Conservation (phyloP, 768 basidiomycete genomes). For the Tylopilus vinaceipallidus region DNA sequence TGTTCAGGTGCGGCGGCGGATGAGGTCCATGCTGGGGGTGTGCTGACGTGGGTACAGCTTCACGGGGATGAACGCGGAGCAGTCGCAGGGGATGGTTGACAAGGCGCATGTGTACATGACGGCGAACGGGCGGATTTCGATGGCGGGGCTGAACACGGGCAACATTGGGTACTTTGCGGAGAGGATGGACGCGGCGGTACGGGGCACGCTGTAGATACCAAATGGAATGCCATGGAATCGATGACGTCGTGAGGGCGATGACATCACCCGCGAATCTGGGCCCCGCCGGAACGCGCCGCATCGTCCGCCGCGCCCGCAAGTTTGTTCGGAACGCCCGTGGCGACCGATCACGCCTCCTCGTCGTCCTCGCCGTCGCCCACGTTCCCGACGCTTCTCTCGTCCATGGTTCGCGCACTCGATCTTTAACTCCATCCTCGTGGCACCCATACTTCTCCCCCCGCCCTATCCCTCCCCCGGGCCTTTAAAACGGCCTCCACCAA, state of each 20-base stretch:
- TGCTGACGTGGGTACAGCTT: conserved; percentile 49
- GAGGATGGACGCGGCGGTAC: conserved; percentile 65
- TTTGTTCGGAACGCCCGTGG: conserved; percentile 12
- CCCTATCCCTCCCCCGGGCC: conserved; percentile 22
- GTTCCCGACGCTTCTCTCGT: conserved; percentile 18
- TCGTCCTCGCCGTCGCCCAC: conserved; percentile 21
- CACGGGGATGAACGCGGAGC: conserved; percentile 70
- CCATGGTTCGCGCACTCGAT: neutral
- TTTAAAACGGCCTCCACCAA: conserved; percentile 20
- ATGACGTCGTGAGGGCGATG: conserved; percentile 29
- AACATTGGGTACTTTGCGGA: conserved; percentile 80
- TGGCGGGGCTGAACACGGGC: conserved; percentile 84
- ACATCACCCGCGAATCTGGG: conserved; percentile 33
- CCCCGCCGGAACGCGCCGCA: conserved; percentile 27
- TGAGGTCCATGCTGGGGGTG: neutral
- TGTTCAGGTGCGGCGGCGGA: conserved; percentile 83
- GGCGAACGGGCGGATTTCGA: conserved; percentile 85
- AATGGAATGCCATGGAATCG: no score
- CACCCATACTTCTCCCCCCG: conserved; percentile 26
- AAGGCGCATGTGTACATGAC: conserved; percentile 86
- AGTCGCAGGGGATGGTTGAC: conserved; percentile 66
- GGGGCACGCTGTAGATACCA: conserved; percentile 38
- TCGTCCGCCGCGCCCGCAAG: conserved; percentile 20
- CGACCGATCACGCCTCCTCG: conserved; percentile 21
- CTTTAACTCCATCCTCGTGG: conserved; percentile 31